Percentiles rank a stretch among this genome's conserved stretches.
Conservation (phyloP, 2,329 filamentous ascomycete species). For the Curvularia lunata region DNA sequence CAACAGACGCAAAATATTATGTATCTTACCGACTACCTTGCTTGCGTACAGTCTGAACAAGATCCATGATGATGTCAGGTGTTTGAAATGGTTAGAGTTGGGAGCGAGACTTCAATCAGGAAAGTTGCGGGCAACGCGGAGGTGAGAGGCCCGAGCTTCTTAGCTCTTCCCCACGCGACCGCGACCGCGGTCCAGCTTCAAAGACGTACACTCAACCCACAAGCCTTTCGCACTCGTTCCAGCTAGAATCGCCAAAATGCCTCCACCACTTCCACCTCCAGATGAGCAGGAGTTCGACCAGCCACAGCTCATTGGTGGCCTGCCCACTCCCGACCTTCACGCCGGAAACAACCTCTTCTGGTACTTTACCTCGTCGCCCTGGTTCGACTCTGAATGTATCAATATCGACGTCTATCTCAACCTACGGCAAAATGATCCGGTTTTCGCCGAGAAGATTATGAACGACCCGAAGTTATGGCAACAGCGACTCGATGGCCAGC, state of each 20-base stretch:
- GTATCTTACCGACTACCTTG: conserved; percentile 71
- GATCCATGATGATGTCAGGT: conserved; percentile 71
- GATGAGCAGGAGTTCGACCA: conserved; percentile 43
- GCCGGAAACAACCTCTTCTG: conserved; percentile 57
- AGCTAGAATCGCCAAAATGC: conserved; percentile 28
- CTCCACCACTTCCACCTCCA: conserved; percentile 37
- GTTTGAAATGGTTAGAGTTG: conserved; percentile 8
- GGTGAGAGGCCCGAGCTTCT: conserved; percentile 26
- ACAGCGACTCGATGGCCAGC: conserved; percentile 58
- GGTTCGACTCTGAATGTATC: conserved; percentile 67
- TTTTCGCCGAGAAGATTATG: conserved; percentile 55
- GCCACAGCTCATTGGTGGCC: conserved; percentile 30
- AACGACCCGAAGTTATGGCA: conserved; percentile 65
- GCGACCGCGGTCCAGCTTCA: conserved; percentile 2
- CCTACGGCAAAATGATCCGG: conserved; percentile 54
- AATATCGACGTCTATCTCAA: conserved; percentile 63
- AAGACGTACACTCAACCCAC: conserved; percentile 5
- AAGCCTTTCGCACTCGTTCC: conserved; percentile 6
- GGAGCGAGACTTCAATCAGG: not conserved
- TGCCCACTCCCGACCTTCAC: conserved; percentile 34
- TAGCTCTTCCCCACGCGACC: conserved; percentile 5
- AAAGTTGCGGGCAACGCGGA: conserved; percentile 35
- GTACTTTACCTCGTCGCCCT: conserved; percentile 68
- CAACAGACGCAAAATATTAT: not conserved
- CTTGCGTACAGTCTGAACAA: conserved; percentile 91